phyloP scores from a whole-genome alignment of 805 yeast species.

The Wickerhamiella dianesei region DNA sequence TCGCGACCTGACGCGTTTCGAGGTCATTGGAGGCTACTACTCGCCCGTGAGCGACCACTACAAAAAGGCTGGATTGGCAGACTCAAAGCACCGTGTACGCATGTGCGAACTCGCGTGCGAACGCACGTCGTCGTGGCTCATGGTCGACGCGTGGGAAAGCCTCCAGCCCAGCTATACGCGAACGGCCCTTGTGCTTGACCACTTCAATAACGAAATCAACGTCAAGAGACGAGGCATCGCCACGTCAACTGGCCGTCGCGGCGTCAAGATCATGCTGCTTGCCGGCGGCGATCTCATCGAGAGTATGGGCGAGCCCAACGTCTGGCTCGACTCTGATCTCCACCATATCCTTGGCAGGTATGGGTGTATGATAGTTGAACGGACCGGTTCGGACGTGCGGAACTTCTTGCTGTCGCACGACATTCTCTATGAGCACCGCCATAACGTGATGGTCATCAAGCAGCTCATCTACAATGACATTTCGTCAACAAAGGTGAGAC shows the following conservation, averaged over 20 bases:
- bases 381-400: constrained; percentile 94
- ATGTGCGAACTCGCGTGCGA: constrained; percentile 99
- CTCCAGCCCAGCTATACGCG: constrained; percentile 82
- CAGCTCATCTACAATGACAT: constrained; percentile 95
- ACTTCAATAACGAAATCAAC: constrained; percentile 89
- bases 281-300: constrained; percentile 98
- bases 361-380: constrained; percentile 91
- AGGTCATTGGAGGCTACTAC: constrained; percentile 91
- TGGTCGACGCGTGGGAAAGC: constrained; percentile 99
- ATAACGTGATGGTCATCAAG: constrained; percentile 85
- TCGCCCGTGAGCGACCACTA: constrained; percentile 87
- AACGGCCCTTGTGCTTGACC: constrained; percentile 91
- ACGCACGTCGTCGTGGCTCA: constrained; percentile 89
- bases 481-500: constrained; percentile 83
- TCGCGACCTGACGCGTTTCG: constrained; percentile 81
- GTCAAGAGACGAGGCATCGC: constrained; percentile 76
- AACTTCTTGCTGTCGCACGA: constrained; percentile 86
- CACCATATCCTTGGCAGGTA: constrained; percentile 91
- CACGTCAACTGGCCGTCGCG: constrained; percentile 38
- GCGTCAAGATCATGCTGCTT: constrained; percentile 85
- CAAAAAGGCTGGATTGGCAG: constrained; percentile 84
- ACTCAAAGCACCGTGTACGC: constrained; percentile 77
- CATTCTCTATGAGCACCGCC: constrained; percentile 89
- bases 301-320: constrained; percentile 99
- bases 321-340: constrained; percentile 93